These are phyloP conservation scores for Tetraselmis chui DNA, from an alignment of 139 green algal species.

Conservation along the genomic window DNA sequence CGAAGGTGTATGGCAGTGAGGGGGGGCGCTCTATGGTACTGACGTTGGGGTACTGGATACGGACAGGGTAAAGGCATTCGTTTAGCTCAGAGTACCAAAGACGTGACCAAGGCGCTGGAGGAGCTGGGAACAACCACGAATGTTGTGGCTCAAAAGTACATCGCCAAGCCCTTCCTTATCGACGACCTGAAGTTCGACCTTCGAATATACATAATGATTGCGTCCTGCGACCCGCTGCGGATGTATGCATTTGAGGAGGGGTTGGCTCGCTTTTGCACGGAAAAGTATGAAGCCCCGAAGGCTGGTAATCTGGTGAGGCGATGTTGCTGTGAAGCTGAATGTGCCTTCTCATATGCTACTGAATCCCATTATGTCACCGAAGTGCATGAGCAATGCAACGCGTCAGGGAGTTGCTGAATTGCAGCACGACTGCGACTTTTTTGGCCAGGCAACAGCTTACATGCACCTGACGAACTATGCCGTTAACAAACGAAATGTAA, in stretches of 20 bases:
- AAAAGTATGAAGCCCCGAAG: conserved; percentile 47
- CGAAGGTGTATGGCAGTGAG: conserved; percentile 24
- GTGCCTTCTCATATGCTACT: no score
- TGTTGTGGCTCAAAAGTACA: conserved; percentile 43
- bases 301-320: conserved; percentile 47
- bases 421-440: background rate
- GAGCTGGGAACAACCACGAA: conserved; percentile 26
- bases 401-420: background rate
- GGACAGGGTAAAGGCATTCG: conserved; percentile 43
- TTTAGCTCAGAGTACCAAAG: conserved; percentile 38
- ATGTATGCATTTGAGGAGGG: conserved; percentile 61
- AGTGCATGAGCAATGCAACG: no score
- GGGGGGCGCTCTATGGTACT: no score
- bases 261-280: conserved; percentile 59
- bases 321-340: no score
- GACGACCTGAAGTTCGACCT: conserved; percentile 66
- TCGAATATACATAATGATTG: conserved; percentile 58
- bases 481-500: conserved; percentile 44
- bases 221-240: conserved; percentile 52
- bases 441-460: conserved; percentile 3
- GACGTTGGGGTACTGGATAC: no score
- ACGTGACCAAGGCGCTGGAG: conserved; percentile 21
- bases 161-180: conserved; percentile 45
- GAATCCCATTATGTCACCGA: no score
- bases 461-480: conserved; percentile 77